Evolutionary conservation across 768 basidiomycete species (phyloP), one percentile per base, ranked within the genome.

Genomic region (Suillus hirtellus): DNA sequence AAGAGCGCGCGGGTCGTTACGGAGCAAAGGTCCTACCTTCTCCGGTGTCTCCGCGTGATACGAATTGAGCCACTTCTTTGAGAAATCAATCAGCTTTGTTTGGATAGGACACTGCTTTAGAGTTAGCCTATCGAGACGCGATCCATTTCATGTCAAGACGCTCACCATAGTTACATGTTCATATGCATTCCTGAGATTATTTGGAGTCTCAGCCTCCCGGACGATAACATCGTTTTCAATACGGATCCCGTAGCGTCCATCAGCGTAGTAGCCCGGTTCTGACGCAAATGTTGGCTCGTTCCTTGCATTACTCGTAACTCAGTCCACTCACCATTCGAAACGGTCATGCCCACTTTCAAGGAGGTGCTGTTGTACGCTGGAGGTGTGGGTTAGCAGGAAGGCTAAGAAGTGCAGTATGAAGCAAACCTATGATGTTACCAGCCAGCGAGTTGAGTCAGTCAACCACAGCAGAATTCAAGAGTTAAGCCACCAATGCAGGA

Each of bases 241-340:
- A 4, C 96, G 88, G 69, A 99, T 94, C 2, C 96, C 96, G 69
- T 89, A 99, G 52, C 82, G 79, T 2, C 95, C 96, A 69, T 98
- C 95, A 8, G 86, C 87, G 72, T 97, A 97, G 73, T 90, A 96
- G 10, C 95, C 95, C 1, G 95, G 95, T 67, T 96, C 95, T 86
- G 66, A 47, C 8, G 8, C 1, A 31, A 43, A 50, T 0, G 19
- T 38, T 31, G 21, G 15, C 34, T 52, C n/a, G 50, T 15, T 53
- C n/a, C 14, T 46, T 40, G 21, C 21, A 42, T 5, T 24, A 21
- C 47, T 24, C 24, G 24, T 24, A 24, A 24, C 24, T 43, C 38
- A 35, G n/a, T 46, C n/a, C 4, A 34, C 76, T 47, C 62, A 85
- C 86, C 86, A 70, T 98, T 97, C 0, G 93, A 95, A 31, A 98